Evolutionary conservation across 2,329 filamentous ascomycete genomes (phyloP).

Genomic region (Trichoderma sp.): DNA sequence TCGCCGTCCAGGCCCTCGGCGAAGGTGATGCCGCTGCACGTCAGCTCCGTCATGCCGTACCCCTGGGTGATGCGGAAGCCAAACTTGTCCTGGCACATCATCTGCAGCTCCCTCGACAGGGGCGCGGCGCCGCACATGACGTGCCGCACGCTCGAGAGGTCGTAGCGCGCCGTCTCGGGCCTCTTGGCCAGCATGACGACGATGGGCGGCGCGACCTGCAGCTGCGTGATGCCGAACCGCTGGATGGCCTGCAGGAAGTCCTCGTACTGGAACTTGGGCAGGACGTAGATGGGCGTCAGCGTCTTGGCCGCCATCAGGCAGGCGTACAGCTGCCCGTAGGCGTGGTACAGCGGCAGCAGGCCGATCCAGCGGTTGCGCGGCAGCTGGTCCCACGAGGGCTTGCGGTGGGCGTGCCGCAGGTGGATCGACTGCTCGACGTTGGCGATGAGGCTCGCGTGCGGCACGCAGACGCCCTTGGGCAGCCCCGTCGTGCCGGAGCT

Average conservation of each 20-base stretch:
- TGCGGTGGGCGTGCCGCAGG: slow-evolving; percentile 44
- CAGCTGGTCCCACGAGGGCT: slow-evolving; percentile 37
- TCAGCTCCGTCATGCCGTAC: slow-evolving; percentile 64
- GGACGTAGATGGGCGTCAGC: slow-evolving; percentile 55
- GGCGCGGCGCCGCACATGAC: slow-evolving; percentile 59
- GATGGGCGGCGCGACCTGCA: slow-evolving; percentile 60
- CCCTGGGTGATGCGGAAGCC: slow-evolving; percentile 51
- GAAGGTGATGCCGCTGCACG: slow-evolving; percentile 47
- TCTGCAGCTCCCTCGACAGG: slow-evolving; percentile 46
- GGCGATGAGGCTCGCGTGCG: slow-evolving; percentile 53
- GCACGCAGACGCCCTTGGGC: slow-evolving; percentile 55
- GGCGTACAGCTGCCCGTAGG: slow-evolving; percentile 58
- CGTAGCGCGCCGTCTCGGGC: slow-evolving; percentile 53
- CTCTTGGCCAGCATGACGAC: slow-evolving; percentile 62
- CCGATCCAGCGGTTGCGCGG: slow-evolving; percentile 55
- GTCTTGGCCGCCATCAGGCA: slow-evolving; percentile 51
- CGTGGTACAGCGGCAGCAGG: slow-evolving; percentile 69
- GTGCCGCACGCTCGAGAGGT: slow-evolving; percentile 53
- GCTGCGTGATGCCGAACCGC: slow-evolving; percentile 54
- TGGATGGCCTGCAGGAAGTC: slow-evolving; percentile 55
- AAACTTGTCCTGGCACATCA: slow-evolving; percentile 50
- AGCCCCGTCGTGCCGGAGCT: slow-evolving; percentile 55
- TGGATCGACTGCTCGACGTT: slow-evolving; percentile 55
- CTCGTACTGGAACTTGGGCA: slow-evolving; percentile 58
- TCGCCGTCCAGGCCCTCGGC: slow-evolving; percentile 40